These are phyloP conservation scores for Babesia ovis DNA, from an alignment of 169 alveolate genomes.

Conservation along the genomic window DNA sequence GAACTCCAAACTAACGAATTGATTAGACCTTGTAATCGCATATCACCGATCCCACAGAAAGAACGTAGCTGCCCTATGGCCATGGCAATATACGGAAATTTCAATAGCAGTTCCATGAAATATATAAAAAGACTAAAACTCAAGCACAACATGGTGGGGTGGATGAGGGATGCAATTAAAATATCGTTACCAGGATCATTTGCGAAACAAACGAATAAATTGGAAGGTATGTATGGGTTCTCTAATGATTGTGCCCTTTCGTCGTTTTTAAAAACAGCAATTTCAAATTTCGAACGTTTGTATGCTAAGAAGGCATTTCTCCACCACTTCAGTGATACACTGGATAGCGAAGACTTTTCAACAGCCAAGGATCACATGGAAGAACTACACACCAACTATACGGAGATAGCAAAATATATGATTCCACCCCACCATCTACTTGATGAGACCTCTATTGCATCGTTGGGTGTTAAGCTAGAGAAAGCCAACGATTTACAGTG, in stretches of 20 bases:
- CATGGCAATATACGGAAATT: conserved; percentile 16
- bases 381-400: not conserved
- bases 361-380: conserved; percentile 9
- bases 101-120: conserved; percentile 1
- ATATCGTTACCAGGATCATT: not conserved
- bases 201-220: not conserved
- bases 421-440: conserved; percentile 19
- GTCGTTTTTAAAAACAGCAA: conserved; percentile 14
- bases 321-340: conserved; percentile 44
- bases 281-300: conserved; percentile 41
- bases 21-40: not conserved
- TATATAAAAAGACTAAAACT: conserved; percentile 26
- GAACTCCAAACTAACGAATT: conserved; percentile 30
- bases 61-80: conserved; percentile 29
- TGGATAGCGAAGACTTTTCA: conserved; percentile 33
- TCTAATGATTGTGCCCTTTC: conserved; percentile 37
- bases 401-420: not conserved
- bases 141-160: conserved; percentile 43
- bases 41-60: conserved; percentile 48
- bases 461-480: conserved; percentile 12
- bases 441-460: not conserved
- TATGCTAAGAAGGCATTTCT: conserved; percentile 49
- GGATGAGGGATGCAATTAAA: conserved; percentile 48
- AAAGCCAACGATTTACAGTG: not conserved
- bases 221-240: conserved; percentile 22